Evolutionary conservation across 805 yeast genomes (phyloP).

Genomic region (Metschnikowia similis): DNA sequence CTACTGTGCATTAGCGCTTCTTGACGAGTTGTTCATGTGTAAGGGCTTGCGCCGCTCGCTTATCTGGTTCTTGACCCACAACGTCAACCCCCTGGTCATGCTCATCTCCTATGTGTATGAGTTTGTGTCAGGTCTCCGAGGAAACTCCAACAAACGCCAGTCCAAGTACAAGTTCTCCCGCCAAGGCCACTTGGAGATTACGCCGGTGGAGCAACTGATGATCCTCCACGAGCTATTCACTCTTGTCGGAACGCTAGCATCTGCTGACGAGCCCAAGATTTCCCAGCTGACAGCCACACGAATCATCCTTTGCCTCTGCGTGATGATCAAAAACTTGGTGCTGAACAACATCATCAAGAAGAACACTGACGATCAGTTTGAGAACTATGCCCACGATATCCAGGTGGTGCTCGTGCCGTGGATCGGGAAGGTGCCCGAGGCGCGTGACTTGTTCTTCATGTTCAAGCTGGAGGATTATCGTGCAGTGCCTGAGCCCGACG

Average conservation of each 20-base stretch:
- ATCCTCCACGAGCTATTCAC: slow-evolving; percentile 65
- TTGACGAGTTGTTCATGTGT: slow-evolving; percentile 72
- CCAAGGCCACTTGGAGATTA: slow-evolving; percentile 48
- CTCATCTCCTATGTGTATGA: slow-evolving; percentile 63
- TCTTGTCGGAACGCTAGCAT: slow-evolving; percentile 37
- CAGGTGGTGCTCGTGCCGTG: slow-evolving; percentile 59
- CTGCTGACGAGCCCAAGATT: slow-evolving; percentile 22
- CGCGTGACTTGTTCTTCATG: slow-evolving; percentile 52
- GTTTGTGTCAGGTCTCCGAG: slow-evolving; percentile 54
- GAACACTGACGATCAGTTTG: slow-evolving; percentile 24
- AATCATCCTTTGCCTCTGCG: slow-evolving; percentile 53
- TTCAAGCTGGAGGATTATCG: slow-evolving; percentile 18
- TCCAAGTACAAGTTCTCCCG: slow-evolving; percentile 48
- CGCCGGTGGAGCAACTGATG: slow-evolving; percentile 62
- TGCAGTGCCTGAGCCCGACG: not conserved
- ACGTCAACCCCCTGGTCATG: slow-evolving; percentile 48
- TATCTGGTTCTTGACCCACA: slow-evolving; percentile 65
- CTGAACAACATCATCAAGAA: slow-evolving; percentile 41
- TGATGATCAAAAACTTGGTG: slow-evolving; percentile 55
- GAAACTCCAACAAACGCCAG: slow-evolving; percentile 25
- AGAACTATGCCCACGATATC: slow-evolving; percentile 56
- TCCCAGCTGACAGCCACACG: slow-evolving; percentile 17
- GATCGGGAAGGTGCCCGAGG: slow-evolving; percentile 61
- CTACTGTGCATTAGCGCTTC: slow-evolving; percentile 47
- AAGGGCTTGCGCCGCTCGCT: slow-evolving; percentile 58